Percentiles rank a stretch among this genome's conserved stretches.
These are phyloP conservation scores for Trebouxiophyceae sp. DNA, from an alignment of 163 green algal species.

Conservation along the genomic window DNA sequence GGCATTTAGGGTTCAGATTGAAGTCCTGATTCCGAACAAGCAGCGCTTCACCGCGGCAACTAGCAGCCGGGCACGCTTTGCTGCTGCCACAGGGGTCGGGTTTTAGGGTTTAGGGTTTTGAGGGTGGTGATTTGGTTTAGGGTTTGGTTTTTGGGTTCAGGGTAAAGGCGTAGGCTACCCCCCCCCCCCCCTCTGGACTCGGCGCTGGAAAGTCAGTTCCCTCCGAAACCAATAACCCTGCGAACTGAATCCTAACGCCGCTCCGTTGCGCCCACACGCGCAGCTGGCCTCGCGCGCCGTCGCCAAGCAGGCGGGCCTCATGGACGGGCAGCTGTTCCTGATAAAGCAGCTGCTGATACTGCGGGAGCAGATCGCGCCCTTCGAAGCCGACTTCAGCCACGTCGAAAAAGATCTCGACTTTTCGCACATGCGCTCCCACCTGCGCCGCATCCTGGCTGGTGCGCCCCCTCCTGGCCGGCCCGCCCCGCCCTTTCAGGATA, in stretches of 20 bases:
- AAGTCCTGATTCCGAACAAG: too few species aligned
- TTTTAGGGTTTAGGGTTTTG: too few species aligned
- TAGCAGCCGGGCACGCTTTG: too few species aligned
- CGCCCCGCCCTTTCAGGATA: too few species aligned
- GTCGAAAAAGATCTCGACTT: slow-evolving; percentile 91
- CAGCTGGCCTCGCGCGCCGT: slow-evolving; percentile 25
- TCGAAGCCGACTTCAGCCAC: slow-evolving; percentile 81
- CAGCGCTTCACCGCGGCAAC: too few species aligned
- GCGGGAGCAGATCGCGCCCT: slow-evolving; percentile 86
- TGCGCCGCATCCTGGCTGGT: slow-evolving; percentile 74
- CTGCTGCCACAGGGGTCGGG: too few species aligned
- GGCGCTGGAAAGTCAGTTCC: not conserved
- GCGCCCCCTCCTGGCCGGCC: not conserved
- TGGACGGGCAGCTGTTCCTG: slow-evolving; percentile 90
- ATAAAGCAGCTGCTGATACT: slow-evolving; percentile 94
- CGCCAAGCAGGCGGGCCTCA: slow-evolving; percentile 15
- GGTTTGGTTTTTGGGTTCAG: too few species aligned
- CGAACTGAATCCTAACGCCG: not conserved
- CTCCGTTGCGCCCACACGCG: too few species aligned
- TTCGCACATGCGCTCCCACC: slow-evolving; percentile 84
- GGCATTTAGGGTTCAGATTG: too few species aligned
- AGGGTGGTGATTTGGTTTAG: too few species aligned
- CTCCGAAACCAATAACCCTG: slow-evolving; percentile 3
- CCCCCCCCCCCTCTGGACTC: too few species aligned
- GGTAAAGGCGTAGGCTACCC: too few species aligned